These are phyloP conservation scores for Boletellus sp. DNA, from an alignment of 768 basidiomycete genomes.

Conservation along the genomic window DNA sequence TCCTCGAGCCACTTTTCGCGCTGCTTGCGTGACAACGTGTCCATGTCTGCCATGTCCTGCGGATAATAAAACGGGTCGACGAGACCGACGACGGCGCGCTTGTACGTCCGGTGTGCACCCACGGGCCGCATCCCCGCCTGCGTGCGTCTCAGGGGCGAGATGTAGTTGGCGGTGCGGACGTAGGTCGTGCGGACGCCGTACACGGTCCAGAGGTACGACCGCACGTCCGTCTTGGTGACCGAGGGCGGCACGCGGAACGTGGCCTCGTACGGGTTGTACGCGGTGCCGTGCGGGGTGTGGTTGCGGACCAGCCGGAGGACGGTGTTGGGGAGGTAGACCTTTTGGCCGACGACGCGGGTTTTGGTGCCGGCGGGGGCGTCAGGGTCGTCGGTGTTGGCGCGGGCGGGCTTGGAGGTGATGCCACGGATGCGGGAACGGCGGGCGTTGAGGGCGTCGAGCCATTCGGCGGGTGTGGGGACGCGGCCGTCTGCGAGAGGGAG, in stretches of 20 bases:
- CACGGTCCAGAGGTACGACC: conserved; percentile 77
- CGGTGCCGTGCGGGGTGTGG: conserved; percentile 63
- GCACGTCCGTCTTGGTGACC: conserved; percentile 89
- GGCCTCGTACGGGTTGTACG: conserved; percentile 93
- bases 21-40: conserved; percentile 44
- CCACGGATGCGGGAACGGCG: conserved; percentile 69
- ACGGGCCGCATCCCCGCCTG: conserved; percentile 27
- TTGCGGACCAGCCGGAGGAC: conserved; percentile 82
- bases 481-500: conserved; percentile 36
- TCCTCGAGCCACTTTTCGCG: conserved; percentile 63
- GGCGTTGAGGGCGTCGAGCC: conserved; percentile 53
- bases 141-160: conserved; percentile 47
- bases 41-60: conserved; percentile 74
- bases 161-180: conserved; percentile 92
- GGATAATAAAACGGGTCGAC: conserved; percentile 95
- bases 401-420: conserved; percentile 37
- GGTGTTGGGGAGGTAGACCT: conserved; percentile 87
- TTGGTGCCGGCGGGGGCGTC: too few relatives aligned
- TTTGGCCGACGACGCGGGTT: conserved; percentile 66
- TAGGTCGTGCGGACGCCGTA: conserved; percentile 90
- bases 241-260: conserved; percentile 90
- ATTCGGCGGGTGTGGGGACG: conserved; percentile 49
- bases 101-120: conserved; percentile 60
- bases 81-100: conserved; percentile 88
- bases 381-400: background rate